Evolutionary conservation across 2,329 filamentous ascomycete species (phyloP).

Genomic region (Nemania sp.): DNA sequence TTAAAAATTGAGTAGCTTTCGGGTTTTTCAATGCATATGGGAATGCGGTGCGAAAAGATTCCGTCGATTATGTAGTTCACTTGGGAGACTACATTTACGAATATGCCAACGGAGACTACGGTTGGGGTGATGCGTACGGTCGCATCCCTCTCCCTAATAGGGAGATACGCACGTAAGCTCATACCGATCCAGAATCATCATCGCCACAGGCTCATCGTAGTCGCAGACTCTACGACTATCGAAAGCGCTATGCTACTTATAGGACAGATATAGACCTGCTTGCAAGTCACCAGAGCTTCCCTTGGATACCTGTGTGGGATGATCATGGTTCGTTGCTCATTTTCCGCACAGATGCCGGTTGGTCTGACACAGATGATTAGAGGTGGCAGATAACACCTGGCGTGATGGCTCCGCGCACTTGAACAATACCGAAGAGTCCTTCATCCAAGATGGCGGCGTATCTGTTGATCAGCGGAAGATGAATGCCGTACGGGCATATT

Average conservation of each 20-base stretch:
- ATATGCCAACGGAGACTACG: slow-evolving; percentile 49
- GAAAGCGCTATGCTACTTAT: slow-evolving; percentile 61
- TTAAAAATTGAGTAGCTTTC: slow-evolving; percentile 43
- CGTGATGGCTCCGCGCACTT: slow-evolving; percentile 62
- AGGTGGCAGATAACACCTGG: slow-evolving; percentile 68
- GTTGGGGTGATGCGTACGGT: slow-evolving; percentile 55
- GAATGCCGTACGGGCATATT: slow-evolving; percentile 72
- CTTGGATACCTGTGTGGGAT: slow-evolving; percentile 69
- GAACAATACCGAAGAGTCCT: slow-evolving; percentile 70
- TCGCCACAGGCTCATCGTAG: slow-evolving; percentile 29
- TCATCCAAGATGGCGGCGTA: slow-evolving; percentile 62
- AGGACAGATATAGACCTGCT: slow-evolving; percentile 65
- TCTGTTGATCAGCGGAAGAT: slow-evolving; percentile 73
- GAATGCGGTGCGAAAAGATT: slow-evolving; percentile 62
- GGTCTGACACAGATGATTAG: slow-evolving; percentile 32
- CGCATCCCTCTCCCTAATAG: slow-evolving; percentile 58
- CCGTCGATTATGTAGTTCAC: slow-evolving; percentile 63
- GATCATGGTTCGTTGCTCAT: slow-evolving; percentile 52
- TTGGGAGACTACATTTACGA: slow-evolving; percentile 58
- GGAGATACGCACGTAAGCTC: slow-evolving; percentile 49
- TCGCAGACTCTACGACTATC: slow-evolving; percentile 59
- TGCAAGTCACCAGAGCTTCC: slow-evolving; percentile 58
- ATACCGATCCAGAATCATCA: slow-evolving; percentile 39
- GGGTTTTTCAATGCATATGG: slow-evolving; percentile 66
- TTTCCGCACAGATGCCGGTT: too few relatives aligned